Percentiles rank a stretch among this genome's conserved stretches.
Conservation (phyloP, 345 rosid genomes). For the Erodium maritimum region DNA sequence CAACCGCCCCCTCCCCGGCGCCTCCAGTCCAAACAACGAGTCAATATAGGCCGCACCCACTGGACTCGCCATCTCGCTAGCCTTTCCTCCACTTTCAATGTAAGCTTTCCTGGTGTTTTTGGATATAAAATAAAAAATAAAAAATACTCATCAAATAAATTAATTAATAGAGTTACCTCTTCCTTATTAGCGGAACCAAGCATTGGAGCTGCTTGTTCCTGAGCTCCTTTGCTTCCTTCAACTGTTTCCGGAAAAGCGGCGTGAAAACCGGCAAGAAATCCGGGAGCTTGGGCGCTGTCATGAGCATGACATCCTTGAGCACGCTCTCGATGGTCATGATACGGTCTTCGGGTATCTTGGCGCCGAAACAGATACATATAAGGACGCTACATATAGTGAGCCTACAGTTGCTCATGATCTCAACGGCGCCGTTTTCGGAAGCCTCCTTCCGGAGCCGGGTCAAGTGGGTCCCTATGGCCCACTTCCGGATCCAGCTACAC, state of each 20-base stretch:
- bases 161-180: no score
- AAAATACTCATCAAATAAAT: no score
- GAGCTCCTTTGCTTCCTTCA: conserved; percentile 51
- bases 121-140: no score
- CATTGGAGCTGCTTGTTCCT: conserved; percentile 71
- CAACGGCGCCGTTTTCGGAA: conserved; percentile 41
- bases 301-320: conserved; percentile 75
- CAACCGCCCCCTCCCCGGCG: conserved; percentile 33
- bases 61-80: conserved; percentile 69
- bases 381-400: conserved; percentile 66
- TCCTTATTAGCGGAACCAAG: conserved; percentile 56
- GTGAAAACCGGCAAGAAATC: conserved; percentile 79
- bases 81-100: conserved; percentile 32
- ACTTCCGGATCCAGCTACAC: conserved; percentile 74
- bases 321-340: conserved; percentile 55
- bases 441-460: conserved; percentile 41
- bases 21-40: conserved; percentile 48
- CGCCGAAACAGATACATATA: conserved; percentile 83
- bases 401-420: conserved; percentile 67
- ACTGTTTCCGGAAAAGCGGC: conserved; percentile 50
- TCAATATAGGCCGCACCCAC: conserved; percentile 89
- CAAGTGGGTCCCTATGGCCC: conserved; percentile 71
- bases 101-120: conserved; percentile 50
- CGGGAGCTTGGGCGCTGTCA: conserved; percentile 59
- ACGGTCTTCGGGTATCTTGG: conserved; percentile 54